These are phyloP conservation scores for Penicillium freii DNA, from an alignment of 2,329 filamentous ascomycete genomes.

Conservation along the genomic window DNA sequence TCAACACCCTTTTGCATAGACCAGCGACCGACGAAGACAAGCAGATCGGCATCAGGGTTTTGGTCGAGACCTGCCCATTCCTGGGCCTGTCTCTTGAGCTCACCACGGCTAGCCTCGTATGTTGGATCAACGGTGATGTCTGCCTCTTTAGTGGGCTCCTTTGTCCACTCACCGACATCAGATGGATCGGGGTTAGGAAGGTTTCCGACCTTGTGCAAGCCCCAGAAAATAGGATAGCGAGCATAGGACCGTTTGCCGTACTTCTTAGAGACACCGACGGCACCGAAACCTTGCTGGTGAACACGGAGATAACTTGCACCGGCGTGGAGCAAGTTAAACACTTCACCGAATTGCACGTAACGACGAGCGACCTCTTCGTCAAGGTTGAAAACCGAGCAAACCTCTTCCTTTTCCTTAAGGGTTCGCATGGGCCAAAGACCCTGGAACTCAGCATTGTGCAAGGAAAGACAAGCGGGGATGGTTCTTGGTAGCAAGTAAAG, in stretches of 20 bases:
- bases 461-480: conserved; percentile 61
- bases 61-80: conserved; percentile 65
- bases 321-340: conserved; percentile 68
- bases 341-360: conserved; percentile 67
- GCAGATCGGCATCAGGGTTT: conserved; percentile 62
- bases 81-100: conserved; percentile 61
- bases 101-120: conserved; percentile 55
- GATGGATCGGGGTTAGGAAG: conserved; percentile 66
- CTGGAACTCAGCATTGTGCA: conserved; percentile 71
- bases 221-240: conserved; percentile 69
- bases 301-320: conserved; percentile 64
- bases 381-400: conserved; percentile 65
- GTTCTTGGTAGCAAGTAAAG: conserved; percentile 63
- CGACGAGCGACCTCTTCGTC: conserved; percentile 55
- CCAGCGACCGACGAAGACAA: conserved; percentile 69
- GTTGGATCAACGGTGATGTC: conserved; percentile 54
- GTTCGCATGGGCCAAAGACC: conserved; percentile 67
- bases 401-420: conserved; percentile 59
- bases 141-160: conserved; percentile 49
- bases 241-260: conserved; percentile 67
- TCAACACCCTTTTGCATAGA: conserved; percentile 68
- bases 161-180: conserved; percentile 61
- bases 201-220: conserved; percentile 60
- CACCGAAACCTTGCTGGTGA: conserved; percentile 66
- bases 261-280: conserved; percentile 67